Evolutionary conservation across 2,329 filamentous ascomycete genomes (phyloP).

Genomic region (Lecanicillium sp.): DNA sequence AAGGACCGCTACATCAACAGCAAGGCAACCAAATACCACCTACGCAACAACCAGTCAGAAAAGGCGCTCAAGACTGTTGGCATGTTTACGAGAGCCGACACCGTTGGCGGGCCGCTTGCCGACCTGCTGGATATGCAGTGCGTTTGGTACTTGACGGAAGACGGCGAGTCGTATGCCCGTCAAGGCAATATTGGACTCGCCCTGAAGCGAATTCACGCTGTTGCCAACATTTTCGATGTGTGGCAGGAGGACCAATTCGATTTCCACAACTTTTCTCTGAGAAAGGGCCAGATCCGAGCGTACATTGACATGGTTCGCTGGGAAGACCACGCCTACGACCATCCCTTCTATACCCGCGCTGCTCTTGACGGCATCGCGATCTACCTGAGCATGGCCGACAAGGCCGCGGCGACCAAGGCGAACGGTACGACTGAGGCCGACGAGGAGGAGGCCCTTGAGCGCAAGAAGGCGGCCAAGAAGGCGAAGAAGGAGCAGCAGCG

Average conservation of each 20-base stretch:
- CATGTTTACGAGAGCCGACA: slow-evolving; percentile 88
- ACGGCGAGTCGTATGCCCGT: slow-evolving; percentile 81
- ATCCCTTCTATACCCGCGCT: slow-evolving; percentile 84
- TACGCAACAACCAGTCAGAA: slow-evolving; percentile 86
- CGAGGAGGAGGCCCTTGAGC: slow-evolving; percentile 56
- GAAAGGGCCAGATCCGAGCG: slow-evolving; percentile 90
- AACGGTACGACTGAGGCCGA: slow-evolving; percentile 46
- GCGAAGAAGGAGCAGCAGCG: slow-evolving; percentile 65
- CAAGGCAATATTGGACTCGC: slow-evolving; percentile 78
- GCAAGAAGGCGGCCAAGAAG: slow-evolving; percentile 85
- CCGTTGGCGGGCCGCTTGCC: slow-evolving; percentile 75
- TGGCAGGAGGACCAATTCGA: slow-evolving; percentile 99
- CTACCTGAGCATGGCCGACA: slow-evolving; percentile 73
- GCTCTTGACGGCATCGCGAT: slow-evolving; percentile 74
- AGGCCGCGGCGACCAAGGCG: slow-evolving; percentile 57
- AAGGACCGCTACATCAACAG: slow-evolving; percentile 97
- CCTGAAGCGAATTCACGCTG: slow-evolving; percentile 81
- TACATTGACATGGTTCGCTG: slow-evolving; percentile 96
- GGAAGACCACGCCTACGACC: slow-evolving; percentile 86
- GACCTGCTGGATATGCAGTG: slow-evolving; percentile 98
- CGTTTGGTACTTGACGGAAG: slow-evolving; percentile 93
- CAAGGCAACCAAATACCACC: slow-evolving; percentile 93
- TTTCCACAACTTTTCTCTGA: slow-evolving; percentile 95
- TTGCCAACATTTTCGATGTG: slow-evolving; percentile 89
- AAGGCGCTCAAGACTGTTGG: slow-evolving; percentile 81